Conservation (phyloP, 2,329 filamentous ascomycete genomes). For the Colletotrichum cordylinicola region DNA sequence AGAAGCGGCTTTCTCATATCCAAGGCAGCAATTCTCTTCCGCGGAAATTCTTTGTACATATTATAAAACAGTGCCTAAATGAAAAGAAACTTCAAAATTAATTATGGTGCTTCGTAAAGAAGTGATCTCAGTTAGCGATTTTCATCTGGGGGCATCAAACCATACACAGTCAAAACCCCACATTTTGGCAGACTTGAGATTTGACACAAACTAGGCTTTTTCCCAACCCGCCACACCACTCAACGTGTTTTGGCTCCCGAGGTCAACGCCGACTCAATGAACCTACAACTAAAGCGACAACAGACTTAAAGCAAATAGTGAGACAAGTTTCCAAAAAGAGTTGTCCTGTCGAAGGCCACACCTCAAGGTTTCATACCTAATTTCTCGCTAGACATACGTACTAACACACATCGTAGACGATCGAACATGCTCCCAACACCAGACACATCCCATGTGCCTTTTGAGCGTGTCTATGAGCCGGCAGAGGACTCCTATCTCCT, state of each 20-base stretch:
- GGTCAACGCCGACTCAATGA: neutral
- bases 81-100: neutral
- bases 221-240: neutral
- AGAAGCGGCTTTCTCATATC: neutral
- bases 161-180: neutral
- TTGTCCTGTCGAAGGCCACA: neutral
- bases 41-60: neutral
- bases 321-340: neutral
- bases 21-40: neutral
- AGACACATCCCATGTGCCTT: conserved; percentile 88
- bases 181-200: neutral
- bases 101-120: neutral
- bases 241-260: neutral
- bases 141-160: neutral
- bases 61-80: neutral
- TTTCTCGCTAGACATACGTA: neutral
- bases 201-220: neutral
- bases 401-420: neutral
- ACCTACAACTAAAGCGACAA: neutral
- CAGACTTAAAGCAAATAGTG: neutral
- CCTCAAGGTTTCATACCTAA: neutral
- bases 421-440: conserved; percentile 86
- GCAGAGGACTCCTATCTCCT: conserved; percentile 96
- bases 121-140: neutral
- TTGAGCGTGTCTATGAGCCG: conserved; percentile 90